Evolutionary conservation across 108 stramenopile genomes (phyloP).

Genomic region (Aureococcus anophagefferens): DNA sequence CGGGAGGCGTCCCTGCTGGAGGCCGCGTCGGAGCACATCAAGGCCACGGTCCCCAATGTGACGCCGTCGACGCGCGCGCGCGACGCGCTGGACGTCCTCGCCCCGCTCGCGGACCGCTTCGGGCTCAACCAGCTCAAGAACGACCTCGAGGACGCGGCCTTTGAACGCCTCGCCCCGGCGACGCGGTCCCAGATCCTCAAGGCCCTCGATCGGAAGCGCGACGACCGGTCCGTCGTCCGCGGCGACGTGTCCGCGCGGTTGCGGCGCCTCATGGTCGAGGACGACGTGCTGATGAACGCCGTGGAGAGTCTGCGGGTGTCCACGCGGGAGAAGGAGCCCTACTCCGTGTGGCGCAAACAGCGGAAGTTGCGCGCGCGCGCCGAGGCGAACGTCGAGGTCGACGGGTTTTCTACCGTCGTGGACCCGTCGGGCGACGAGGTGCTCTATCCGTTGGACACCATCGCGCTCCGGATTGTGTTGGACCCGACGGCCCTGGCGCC

Average conservation of each 20-base stretch:
- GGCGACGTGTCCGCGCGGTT: conserved; percentile 46
- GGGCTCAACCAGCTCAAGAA: conserved; percentile 75
- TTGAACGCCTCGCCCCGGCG: conserved; percentile 23
- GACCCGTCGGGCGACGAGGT: conserved; percentile 48
- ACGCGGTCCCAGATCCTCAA: not conserved
- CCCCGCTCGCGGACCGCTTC: conserved; percentile 62
- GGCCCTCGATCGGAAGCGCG: conserved; percentile 26
- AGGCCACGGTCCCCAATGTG: not conserved
- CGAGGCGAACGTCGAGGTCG: conserved; percentile 15
- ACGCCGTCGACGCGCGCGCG: conserved; percentile 19
- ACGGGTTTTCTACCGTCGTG: not conserved
- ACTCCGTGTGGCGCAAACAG: conserved; percentile 71
- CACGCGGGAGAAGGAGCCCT: conserved; percentile 67
- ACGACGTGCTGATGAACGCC: conserved; percentile 44
- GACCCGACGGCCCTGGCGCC: conserved; percentile 42
- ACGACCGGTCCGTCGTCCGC: conserved; percentile 50
- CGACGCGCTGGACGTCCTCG: conserved; percentile 68
- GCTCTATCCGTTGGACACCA: conserved; percentile 40
- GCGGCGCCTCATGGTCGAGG: conserved; percentile 45
- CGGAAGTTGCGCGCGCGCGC: conserved; percentile 45
- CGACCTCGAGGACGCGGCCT: conserved; percentile 72
- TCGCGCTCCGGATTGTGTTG: conserved; percentile 64
- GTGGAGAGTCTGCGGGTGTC: conserved; percentile 52
- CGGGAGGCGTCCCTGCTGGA: not conserved
- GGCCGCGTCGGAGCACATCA: not conserved